Percentiles rank a stretch among this genome's conserved stretches.
phyloP scores from a whole-genome alignment of 2,329 filamentous ascomycete genomes.

The Colletotrichum horii region DNA sequence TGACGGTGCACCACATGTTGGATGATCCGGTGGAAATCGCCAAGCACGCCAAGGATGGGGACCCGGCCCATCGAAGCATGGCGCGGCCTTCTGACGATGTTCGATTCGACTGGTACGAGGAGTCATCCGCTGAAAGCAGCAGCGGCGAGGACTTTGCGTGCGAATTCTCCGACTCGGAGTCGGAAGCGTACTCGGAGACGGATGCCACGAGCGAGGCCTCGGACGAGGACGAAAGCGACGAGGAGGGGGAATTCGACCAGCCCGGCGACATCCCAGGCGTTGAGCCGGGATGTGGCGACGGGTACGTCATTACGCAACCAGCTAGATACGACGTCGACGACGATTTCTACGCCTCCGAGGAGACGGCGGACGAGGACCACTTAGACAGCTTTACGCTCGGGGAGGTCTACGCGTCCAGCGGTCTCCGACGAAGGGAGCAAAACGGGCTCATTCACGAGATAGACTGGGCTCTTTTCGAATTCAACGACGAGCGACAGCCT shows the following conservation, averaged over 20 bases:
- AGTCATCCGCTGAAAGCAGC: conserved; percentile 45
- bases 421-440: conserved; percentile 77
- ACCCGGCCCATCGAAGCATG: conserved; percentile 40
- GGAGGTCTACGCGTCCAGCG: conserved; percentile 87
- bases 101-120: conserved; percentile 48
- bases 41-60: conserved; percentile 21
- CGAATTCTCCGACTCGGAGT: conserved; percentile 68
- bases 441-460: conserved; percentile 85
- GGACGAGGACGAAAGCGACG: conserved; percentile 53
- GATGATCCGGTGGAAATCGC: conserved; percentile 65
- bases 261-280: conserved; percentile 81
- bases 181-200: conserved; percentile 55
- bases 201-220: conserved; percentile 56
- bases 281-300: conserved; percentile 74
- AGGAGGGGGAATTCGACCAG: conserved; percentile 61
- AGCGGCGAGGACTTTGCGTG: conserved; percentile 61
- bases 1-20: conserved; percentile 97
- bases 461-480: conserved; percentile 91
- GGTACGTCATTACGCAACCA: conserved; percentile 86
- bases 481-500: conserved; percentile 74
- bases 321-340: conserved; percentile 86
- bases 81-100: conserved; percentile 35
- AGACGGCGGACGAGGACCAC: conserved; percentile 79
- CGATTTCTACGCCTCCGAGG: conserved; percentile 79
- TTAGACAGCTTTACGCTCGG: conserved; percentile 82